Evolutionary conservation across 805 yeast species (phyloP), one percentile per base, ranked within the genome.

Genomic region (Metschnikowia arizonensis): DNA sequence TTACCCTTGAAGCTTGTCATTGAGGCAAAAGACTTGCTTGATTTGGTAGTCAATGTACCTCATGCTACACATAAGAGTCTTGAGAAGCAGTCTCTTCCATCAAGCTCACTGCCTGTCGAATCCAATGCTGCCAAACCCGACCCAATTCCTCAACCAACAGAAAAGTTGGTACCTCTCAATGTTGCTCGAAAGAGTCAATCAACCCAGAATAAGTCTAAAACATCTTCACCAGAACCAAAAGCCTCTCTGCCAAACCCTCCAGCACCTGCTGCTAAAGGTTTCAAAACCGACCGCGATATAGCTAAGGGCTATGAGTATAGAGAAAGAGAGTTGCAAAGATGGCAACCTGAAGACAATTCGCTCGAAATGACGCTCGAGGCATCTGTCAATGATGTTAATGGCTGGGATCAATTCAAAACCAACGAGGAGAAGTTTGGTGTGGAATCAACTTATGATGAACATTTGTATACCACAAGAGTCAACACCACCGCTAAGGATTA

Each of bases 361-460:
- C 57, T 62, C 11, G 52, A 50, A 3, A 48, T 66, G 33, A 36
- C 63, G 0, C 62, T 78, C 23, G 78, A 73, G 12, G 77, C 73
- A 30, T 42, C 47, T 26, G 33, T 49, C 8, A 32, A 44, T 3
- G 55, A 56, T 7, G 50, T 50, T 18, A 67, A 64, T 12, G 59
- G 61, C 8, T 93, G 98, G 98, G 97, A 93, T 66, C 99, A 93
- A 69, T 93, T 93, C 66, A 85, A 86, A 44, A 91, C 81, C n/a
- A 93, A 93, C 64, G 85, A 87, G 62, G 77, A 81, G 47, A 84
- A 86, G 65, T 93, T 93, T 63, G 97, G 97, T 31, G 83, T 93
- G 40, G 83, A 79, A 52, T 83, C 96, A 0, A 77, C 88, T 28
- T 85, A 77, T 62, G 91, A 90, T 62, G 98, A 91, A 65, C 81